These are phyloP conservation scores for Cutaneotrichosporon mucoides DNA, from an alignment of 1,284 basidiomycete species.

Conservation along the genomic window DNA sequence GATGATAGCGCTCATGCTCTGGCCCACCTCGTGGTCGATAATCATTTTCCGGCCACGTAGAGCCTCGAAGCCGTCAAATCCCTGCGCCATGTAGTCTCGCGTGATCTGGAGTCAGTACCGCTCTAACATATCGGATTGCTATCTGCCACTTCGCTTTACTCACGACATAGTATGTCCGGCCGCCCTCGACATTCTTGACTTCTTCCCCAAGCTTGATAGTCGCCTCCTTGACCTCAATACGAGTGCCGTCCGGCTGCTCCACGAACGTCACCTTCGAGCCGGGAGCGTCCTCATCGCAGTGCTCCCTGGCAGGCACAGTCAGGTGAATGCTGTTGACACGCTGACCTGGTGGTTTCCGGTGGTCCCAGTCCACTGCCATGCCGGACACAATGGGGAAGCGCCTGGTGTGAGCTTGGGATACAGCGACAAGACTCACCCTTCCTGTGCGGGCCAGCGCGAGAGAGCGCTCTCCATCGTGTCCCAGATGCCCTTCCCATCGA, in stretches of 20 bases:
- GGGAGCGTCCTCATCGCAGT: conserved; percentile 25
- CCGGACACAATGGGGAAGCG: conserved; percentile 86
- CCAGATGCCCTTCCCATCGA: conserved; percentile 79
- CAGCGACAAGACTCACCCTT: conserved; percentile 60
- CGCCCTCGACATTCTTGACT: conserved; percentile 57
- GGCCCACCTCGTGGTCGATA: conserved; percentile 79
- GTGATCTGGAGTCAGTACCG: conserved; percentile 37
- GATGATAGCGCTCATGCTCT: conserved; percentile 74
- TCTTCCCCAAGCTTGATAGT: conserved; percentile 51
- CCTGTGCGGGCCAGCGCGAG: conserved; percentile 79
- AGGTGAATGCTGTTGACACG: conserved; percentile 70
- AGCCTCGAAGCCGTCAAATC: conserved; percentile 72
- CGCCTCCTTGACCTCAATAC: conserved; percentile 45
- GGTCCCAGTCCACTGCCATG: conserved; percentile 84
- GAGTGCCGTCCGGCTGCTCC: conserved; percentile 48
- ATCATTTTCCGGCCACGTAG: conserved; percentile 66
- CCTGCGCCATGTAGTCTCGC: conserved; percentile 46
- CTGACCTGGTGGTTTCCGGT: conserved; percentile 58
- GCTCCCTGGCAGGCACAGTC: conserved; percentile 30
- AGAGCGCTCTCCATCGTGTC: conserved; percentile 72
- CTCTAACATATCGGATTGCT: no score
- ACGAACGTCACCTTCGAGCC: conserved; percentile 39
- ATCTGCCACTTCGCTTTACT: conserved; percentile 31
- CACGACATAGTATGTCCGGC: conserved; percentile 68
- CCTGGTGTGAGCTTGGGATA: conserved; percentile 48